phyloP scores from a whole-genome alignment of 345 rosid species.

The Nephelium lappaceum region DNA sequence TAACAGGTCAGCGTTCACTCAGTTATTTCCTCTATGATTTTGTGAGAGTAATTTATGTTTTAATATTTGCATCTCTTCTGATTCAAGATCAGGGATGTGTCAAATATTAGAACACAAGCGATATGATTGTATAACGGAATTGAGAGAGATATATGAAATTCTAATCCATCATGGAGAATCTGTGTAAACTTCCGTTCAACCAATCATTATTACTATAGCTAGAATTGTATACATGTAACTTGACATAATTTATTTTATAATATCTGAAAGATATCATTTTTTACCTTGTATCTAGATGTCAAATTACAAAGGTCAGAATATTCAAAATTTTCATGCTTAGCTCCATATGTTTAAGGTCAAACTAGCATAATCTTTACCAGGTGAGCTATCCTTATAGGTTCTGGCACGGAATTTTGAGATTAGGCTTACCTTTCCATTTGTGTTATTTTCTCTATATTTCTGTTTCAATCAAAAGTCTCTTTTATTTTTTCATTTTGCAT shows the following conservation, averaged over 20 bases:
- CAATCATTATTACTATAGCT: neutral
- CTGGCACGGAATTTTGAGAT: no score
- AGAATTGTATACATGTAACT: neutral
- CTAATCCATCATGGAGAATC: neutral
- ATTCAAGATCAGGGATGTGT: neutral
- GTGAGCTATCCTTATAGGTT: neutral
- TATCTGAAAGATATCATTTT: neutral
- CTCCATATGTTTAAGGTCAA: neutral
- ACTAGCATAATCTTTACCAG: neutral
- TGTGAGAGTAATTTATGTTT: conserved; percentile 1
- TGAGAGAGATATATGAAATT: conserved; percentile 1
- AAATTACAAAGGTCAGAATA: neutral
- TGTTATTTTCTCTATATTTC: no score
- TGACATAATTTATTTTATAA: neutral
- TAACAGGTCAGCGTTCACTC: conserved; percentile 60
- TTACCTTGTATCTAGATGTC: neutral
- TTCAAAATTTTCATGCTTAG: neutral
- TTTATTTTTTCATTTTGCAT: no score
- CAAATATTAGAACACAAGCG: conserved; percentile 5
- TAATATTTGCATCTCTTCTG: conserved; percentile 5
- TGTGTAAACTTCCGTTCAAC: neutral
- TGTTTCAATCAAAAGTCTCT: no score
- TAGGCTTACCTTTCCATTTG: no score
- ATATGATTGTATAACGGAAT: conserved; percentile 4
- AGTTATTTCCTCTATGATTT: conserved; percentile 10